Evolutionary conservation across 2,329 filamentous ascomycete genomes (phyloP), one percentile per base, ranked within the genome.

Genomic region (Aspergillus japonicus): DNA sequence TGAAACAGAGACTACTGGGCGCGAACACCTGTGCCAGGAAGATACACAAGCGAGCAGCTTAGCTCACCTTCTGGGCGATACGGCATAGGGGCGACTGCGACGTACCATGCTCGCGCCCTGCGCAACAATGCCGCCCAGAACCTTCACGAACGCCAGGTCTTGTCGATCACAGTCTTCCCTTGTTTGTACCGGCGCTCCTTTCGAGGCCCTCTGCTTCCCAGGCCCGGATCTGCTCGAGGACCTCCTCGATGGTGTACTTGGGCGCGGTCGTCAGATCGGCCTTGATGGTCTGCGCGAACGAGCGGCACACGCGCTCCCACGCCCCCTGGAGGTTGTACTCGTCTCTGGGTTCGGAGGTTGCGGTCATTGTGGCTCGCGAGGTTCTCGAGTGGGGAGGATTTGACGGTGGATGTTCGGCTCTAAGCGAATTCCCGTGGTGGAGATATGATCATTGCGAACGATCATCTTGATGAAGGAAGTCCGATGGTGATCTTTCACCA

Each of bases 1-100:
- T 71, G 59, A 73, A 71, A 57, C 69, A 72, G 7, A 73, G 65
- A 21, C 54, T 61, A 19, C 64, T 63, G 1, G 70, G 70, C 14
- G 63, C 68, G 57, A 72, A 72, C 4, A 69, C 62, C 66, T 69
- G 26, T 26, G 26, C 26, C 7, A 26, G 26, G 8, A 5, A 26
- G 26, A 8, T 8, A 8, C 7, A 56, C 14, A 42, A 21, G 16
- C 19, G n/a, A 11, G 19, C 26, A 16, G n/a, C 26, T 21, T n/a
- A 49, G 14, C 42, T 14, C 50, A 5, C n/a, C n/a, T 0, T 47
- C 10, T 12, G n/a, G 5, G 12, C 19, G 39, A 54, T 7, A 50
- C 48, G 26, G 16, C 54, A 16, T 19, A 31, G 11, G 52, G 31
- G 19, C 12, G 19, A 31, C 26, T 8, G 26, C 0, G 26, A 50